Percentiles rank a stretch among this genome's conserved stretches.
phyloP scores from a whole-genome alignment of 2,329 filamentous ascomycete genomes.

The Sphaerulina musiva region DNA sequence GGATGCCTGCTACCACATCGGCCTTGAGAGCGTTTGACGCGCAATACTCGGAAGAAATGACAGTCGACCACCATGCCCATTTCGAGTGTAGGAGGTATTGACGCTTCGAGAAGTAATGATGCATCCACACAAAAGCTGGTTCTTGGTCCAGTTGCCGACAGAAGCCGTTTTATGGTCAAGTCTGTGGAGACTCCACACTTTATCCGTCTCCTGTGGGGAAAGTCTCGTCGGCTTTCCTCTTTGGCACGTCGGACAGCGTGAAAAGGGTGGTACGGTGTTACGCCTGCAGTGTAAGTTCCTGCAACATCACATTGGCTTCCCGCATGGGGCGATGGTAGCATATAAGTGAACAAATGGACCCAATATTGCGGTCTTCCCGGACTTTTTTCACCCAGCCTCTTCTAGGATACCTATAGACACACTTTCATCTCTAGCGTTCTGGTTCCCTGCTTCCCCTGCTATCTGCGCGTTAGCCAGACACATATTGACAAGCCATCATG shows the following conservation, averaged over 20 bases:
- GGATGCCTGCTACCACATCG: too few species aligned
- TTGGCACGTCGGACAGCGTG: background rate
- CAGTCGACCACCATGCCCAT: too few species aligned
- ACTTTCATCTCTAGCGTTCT: background rate
- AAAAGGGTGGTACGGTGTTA: background rate
- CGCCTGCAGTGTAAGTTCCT: background rate
- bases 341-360: background rate
- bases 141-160: background rate
- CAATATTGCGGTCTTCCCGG: background rate
- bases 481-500: constrained; percentile 9
- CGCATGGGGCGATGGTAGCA: background rate
- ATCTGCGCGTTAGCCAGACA: background rate
- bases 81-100: too few species aligned
- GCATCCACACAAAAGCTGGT: too few species aligned
- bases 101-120: too few species aligned
- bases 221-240: background rate
- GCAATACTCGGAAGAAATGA: too few species aligned
- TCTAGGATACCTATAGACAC: background rate
- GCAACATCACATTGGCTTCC: background rate
- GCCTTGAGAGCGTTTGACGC: too few species aligned
- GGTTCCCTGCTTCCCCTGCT: background rate
- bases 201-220: background rate
- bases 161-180: background rate
- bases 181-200: background rate
- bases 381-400: background rate